Conservation (phyloP, 2,329 filamentous ascomycete species). For the Aulographum hederae region DNA sequence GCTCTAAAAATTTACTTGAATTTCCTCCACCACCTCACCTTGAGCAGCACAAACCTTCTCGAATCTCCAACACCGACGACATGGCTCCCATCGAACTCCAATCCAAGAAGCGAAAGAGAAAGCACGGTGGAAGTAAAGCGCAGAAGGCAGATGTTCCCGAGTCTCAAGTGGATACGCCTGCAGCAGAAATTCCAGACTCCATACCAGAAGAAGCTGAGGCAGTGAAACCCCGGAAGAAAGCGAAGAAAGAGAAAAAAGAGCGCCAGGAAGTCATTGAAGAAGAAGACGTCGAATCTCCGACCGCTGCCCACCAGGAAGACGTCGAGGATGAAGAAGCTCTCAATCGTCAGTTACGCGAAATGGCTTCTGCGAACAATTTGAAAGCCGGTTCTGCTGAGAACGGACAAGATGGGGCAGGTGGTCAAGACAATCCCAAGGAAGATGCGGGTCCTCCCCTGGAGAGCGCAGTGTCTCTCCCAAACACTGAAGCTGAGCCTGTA, state of each 20-base stretch:
- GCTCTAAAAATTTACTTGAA: no score
- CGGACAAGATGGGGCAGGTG: slow-evolving; percentile 13
- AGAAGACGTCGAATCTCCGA: slow-evolving; percentile 12
- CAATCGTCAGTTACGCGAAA: slow-evolving; percentile 16
- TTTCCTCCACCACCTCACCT: no score
- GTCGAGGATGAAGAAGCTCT: slow-evolving; percentile 15
- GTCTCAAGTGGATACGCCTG: slow-evolving; percentile 7
- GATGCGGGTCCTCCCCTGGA: slow-evolving; percentile 32
- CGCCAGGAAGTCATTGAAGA: slow-evolving; percentile 23
- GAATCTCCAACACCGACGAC: no score
- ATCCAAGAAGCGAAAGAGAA: slow-evolving; percentile 29
- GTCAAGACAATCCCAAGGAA: slow-evolving; percentile 12
- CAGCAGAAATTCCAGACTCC: slow-evolving; percentile 6
- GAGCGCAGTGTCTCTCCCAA: slow-evolving; percentile 38
- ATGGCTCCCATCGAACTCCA: slow-evolving; percentile 21
- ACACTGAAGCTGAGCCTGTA: slow-evolving; percentile 41
- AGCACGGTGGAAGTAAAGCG: slow-evolving; percentile 18
- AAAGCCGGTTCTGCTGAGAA: slow-evolving; percentile 15
- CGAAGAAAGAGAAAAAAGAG: slow-evolving; percentile 1
- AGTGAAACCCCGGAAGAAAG: slow-evolving; percentile 6
- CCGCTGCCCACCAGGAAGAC: slow-evolving; percentile 15
- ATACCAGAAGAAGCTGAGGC: slow-evolving; percentile 11
- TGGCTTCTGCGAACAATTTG: no score
- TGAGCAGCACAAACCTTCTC: no score
- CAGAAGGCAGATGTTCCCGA: slow-evolving; percentile 14